Evolutionary conservation across 495 filamentous ascomycete genomes (phyloP).

Genomic region (Aspergillus wentii): DNA sequence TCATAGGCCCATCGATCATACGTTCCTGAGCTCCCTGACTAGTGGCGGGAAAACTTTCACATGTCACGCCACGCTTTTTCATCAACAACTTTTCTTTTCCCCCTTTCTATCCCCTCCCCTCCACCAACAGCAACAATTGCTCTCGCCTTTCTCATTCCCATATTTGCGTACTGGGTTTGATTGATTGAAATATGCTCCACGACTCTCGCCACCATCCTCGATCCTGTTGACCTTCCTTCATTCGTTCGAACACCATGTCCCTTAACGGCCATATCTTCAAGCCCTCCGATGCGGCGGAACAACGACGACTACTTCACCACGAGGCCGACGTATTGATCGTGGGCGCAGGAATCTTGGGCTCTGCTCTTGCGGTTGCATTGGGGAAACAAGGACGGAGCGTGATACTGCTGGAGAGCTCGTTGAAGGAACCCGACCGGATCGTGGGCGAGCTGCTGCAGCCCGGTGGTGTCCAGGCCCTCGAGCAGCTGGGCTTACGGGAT

Average conservation of each 20-base stretch:
- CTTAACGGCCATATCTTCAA: constrained; percentile 23
- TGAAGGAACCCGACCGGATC: constrained; percentile 94
- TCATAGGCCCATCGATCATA: constrained; percentile 5
- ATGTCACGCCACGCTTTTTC: constrained; percentile 32
- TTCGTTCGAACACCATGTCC: constrained; percentile 12
- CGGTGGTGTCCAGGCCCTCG: constrained; percentile 77
- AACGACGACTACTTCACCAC: constrained; percentile 47
- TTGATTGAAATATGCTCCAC: constrained; percentile 16
- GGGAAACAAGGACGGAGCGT: constrained; percentile 88
- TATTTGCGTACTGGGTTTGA: too few relatives aligned
- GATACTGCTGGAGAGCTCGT: constrained; percentile 79
- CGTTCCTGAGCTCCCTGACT: not conserved
- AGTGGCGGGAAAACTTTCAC: constrained; percentile 22
- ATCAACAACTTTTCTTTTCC: constrained; percentile 2
- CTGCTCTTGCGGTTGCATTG: constrained; percentile 78
- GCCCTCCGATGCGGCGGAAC: constrained; percentile 21
- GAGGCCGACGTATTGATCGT: constrained; percentile 80
- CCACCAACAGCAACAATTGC: too few relatives aligned
- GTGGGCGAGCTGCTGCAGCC: constrained; percentile 95
- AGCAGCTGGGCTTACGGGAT: constrained; percentile 70
- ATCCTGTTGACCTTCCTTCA: constrained; percentile 10
- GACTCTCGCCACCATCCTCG: constrained; percentile 2
- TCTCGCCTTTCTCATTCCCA: too few relatives aligned
- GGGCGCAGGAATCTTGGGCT: constrained; percentile 86
- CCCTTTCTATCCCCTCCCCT: constrained; percentile 3